Evolutionary conservation across 2,329 filamentous ascomycete species (phyloP), one percentile per base, ranked within the genome.

Genomic region (Phialophora chinensis): DNA sequence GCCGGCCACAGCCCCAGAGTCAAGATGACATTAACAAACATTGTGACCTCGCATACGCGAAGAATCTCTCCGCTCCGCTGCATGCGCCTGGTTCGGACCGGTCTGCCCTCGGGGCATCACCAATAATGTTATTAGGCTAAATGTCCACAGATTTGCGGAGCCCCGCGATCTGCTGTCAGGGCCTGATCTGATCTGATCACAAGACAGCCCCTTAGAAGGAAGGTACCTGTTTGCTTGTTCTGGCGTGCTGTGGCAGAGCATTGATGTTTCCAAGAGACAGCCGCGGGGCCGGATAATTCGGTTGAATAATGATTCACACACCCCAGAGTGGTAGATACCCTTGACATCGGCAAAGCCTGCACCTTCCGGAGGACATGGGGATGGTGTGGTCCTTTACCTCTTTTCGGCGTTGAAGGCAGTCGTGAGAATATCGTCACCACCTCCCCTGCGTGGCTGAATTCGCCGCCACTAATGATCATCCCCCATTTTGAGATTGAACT

Each of bases 101-200:
- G n/a, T 17, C 29, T 42, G 55, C 33, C n/a, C 25, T 44, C 38
- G 7, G 38, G 14, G 53, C 27, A 38, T 27, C 35, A 31, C 33
- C 55, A 58, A 58, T 42, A 4, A 44, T 23, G 20, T 42, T 58
- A 58, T 58, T 44, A 58, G 55, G n/a, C 55, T 58, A 58, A 58
- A 58, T 58, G 17, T 47, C 20, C 29, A n/a, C 20, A 31, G 20
- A 42, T 27, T 6, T 44, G 55, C 55, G 55, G 55, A 58, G 33
- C 55, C 33, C 55, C 55, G 20, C 55, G 55, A 42, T 44, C 29
- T 58, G 12, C 5, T 47, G 11, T 44, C 55, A 35, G 42, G 23
- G 35, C 33, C 2, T 31, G 55, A 47, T 58, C 55, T 38, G 55
- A 47, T 58, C 55, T 38, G 55, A 33, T 42, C 55, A 42, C 31